Base-by-base conservation (phyloP, 2,329 filamentous ascomycete species). In the Nannizzia gypsea region DNA sequence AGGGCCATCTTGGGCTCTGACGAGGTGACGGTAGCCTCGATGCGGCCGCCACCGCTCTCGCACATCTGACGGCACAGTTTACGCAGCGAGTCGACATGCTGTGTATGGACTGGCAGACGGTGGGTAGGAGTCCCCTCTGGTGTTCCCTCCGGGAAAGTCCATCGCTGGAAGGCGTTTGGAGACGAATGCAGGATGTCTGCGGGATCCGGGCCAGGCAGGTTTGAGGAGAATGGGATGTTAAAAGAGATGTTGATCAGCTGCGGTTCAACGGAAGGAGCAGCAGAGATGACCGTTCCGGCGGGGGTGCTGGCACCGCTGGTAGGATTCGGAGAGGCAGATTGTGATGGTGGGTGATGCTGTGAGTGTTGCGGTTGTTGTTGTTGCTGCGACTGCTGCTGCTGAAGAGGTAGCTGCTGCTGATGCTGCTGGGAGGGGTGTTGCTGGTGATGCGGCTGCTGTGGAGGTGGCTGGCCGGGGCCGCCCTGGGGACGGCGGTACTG, bases 111-210 rank as follows among this genome's bases (percentile, higher is more conserved):
- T n/a, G 93, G 93, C 63, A 99, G 80, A 70, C 95, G 88, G 77
- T 95, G 86, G 60, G 90, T 86, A 52, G 90, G 88, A 60, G 90
- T 85, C 67, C 89, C 87, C 69, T 95, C 90, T 63, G 88, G 84
- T 59, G 89, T 88, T 67, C 89, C 90, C 71, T 89, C 88, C 64
- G 92, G 88, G 74, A 96, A 92, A 57, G 90, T 93, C 93, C 93
- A 99, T 72, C 89, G 85, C 66, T 92, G 83, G 65, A 95, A 85
- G 62, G 92, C 91, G 67, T 90, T 88, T 61, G 85, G 84, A 64
- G 89, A 96, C 64, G 92, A 90, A 76, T 96, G 92, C 63, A 97
- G 83, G 68, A 99, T 89, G 74, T 97, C 91, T 74, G 96, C 90
- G 66, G 88, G 88, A 69, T 97, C 90, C 64, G 93, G 93, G 36